phyloP scores from a whole-genome alignment of 108 stramenopile species.

The Fragilariopsis cylindrus region DNA sequence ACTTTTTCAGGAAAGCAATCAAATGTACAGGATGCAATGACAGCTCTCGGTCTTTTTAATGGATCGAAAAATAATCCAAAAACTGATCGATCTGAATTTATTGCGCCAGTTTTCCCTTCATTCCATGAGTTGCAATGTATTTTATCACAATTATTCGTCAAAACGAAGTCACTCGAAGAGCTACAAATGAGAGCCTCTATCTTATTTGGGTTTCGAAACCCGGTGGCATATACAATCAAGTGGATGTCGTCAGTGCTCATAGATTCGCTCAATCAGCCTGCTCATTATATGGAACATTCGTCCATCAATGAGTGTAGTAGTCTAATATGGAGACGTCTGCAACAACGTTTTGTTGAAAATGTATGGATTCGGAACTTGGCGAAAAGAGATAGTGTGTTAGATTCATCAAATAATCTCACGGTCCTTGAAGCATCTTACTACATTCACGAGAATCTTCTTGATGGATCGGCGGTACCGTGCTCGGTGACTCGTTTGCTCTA shows the following conservation, averaged over 20 bases:
- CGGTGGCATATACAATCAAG: neutral
- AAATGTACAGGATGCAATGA: constrained; percentile 10
- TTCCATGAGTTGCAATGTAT: constrained; percentile 2
- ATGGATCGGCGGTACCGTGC: constrained; percentile 55
- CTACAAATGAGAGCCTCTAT: neutral
- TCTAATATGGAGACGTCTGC: constrained; percentile 8
- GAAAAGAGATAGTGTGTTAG: neutral
- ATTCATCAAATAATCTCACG: constrained; percentile 22
- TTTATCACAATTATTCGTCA: constrained; percentile 11
- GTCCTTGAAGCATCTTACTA: constrained; percentile 70
- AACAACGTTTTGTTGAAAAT: constrained; percentile 23
- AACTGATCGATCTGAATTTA: neutral
- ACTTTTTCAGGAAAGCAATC: constrained; percentile 10
- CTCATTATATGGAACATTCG: neutral
- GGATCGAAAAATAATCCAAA: neutral
- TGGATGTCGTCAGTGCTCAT: constrained; percentile 15
- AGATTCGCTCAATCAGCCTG: neutral
- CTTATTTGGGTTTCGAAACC: constrained; percentile 1
- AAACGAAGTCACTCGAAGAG: neutral
- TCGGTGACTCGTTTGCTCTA: constrained; percentile 65
- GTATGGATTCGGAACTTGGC: constrained; percentile 9
- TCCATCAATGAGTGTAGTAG: neutral
- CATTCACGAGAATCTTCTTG: constrained; percentile 49
- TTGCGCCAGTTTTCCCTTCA: neutral
- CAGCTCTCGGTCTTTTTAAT: constrained; percentile 13